These are phyloP conservation scores for Leishmania aethiopica DNA, from an alignment of 208 protist genomes.

Conservation along the genomic window DNA sequence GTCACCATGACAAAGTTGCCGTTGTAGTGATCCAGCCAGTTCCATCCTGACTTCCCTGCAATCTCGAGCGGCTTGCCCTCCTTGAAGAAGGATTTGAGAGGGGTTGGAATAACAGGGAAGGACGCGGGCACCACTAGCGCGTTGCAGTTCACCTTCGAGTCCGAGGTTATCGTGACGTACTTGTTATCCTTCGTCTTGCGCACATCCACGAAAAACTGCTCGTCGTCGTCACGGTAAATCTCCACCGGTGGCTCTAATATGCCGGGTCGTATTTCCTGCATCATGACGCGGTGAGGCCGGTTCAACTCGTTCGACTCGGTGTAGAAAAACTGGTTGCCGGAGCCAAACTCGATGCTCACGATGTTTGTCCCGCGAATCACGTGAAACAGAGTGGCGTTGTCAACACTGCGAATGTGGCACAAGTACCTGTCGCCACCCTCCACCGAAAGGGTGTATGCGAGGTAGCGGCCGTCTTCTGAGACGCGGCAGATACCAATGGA, in stretches of 20 bases:
- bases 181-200: constrained; percentile 88
- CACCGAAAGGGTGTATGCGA: constrained; percentile 91
- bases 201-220: constrained; percentile 91
- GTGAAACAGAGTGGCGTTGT: constrained; percentile 89
- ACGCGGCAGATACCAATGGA: constrained; percentile 88
- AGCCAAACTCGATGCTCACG: constrained; percentile 91
- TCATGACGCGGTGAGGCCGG: constrained; percentile 82
- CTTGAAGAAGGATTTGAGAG: constrained; percentile 72
- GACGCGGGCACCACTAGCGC: constrained; percentile 81
- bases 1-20: constrained; percentile 88
- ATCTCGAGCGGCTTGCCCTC: constrained; percentile 76
- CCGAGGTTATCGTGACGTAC: constrained; percentile 87
- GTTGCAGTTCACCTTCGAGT: constrained; percentile 84
- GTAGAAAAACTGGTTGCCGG: constrained; percentile 86
- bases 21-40: constrained; percentile 90
- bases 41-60: constrained; percentile 78
- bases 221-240: constrained; percentile 88
- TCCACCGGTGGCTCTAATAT: constrained; percentile 83
- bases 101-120: constrained; percentile 77
- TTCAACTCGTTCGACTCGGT: constrained; percentile 92
- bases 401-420: constrained; percentile 90
- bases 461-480: constrained; percentile 85
- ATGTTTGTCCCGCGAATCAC: constrained; percentile 92
- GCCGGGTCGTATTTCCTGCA: constrained; percentile 89
- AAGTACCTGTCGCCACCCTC: constrained; percentile 90